phyloP scores from a whole-genome alignment of 768 basidiomycete genomes.

The Podaxis sp. region DNA sequence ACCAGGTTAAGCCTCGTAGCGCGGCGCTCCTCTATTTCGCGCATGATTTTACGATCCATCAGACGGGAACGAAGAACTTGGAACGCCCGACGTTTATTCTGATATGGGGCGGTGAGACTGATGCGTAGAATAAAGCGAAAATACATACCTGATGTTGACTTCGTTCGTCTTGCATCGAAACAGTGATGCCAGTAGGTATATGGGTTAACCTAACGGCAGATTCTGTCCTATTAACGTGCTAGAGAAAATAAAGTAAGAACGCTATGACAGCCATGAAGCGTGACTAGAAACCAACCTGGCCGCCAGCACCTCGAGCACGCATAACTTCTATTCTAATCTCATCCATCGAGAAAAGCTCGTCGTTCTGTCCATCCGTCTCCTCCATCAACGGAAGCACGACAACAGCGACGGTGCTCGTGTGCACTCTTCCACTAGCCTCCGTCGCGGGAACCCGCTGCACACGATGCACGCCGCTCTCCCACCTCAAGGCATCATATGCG shows the following conservation, averaged over 20 bases:
- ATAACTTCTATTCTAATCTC: slow-evolving; percentile 93
- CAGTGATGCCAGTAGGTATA: slow-evolving; percentile 87
- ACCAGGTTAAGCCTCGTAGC: slow-evolving; percentile 72
- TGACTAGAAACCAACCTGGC: slow-evolving; percentile 58
- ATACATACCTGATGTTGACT: slow-evolving; percentile 84
- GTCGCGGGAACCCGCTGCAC: slow-evolving; percentile 94
- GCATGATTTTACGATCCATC: slow-evolving; percentile 73
- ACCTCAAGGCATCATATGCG: slow-evolving; percentile 75
- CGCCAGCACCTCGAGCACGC: slow-evolving; percentile 95
- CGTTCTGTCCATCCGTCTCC: slow-evolving; percentile 53
- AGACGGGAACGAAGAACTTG: slow-evolving; percentile 85
- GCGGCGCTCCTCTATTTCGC: slow-evolving; percentile 69
- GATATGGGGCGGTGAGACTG: neutral
- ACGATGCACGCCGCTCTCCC: slow-evolving; percentile 95
- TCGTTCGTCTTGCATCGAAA: slow-evolving; percentile 97
- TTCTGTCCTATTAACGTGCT: slow-evolving; percentile 99
- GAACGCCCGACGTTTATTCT: slow-evolving; percentile 95
- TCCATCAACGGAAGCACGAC: slow-evolving; percentile 82
- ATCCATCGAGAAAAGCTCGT: slow-evolving; percentile 76
- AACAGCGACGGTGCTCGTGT: slow-evolving; percentile 88
- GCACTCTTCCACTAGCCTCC: slow-evolving; percentile 82
- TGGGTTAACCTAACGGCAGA: slow-evolving; percentile 96
- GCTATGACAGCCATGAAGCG: neutral
- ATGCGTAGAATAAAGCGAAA: neutral
- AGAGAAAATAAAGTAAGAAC: slow-evolving; percentile 1